phyloP scores from a whole-genome alignment of 208 protist genomes.

The Trypanosoma avium region DNA sequence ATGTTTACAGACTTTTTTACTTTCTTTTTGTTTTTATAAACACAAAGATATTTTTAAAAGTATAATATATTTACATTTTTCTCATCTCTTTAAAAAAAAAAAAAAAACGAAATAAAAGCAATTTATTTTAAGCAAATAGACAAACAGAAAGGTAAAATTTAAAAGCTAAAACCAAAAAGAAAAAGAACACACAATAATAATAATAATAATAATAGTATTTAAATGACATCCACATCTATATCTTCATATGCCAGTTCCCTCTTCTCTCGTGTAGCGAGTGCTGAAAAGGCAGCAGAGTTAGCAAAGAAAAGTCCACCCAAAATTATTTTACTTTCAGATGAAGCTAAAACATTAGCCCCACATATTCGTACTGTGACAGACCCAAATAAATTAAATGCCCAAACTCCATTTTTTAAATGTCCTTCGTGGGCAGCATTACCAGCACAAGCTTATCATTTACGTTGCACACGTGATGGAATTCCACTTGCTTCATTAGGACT shows the following conservation, averaged over 20 bases:
- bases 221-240: slow-evolving; percentile 6
- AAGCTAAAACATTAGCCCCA: slow-evolving; percentile 50
- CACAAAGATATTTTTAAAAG: too few species aligned
- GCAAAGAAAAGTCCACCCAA: slow-evolving; percentile 24
- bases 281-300: slow-evolving; percentile 35
- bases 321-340: slow-evolving; percentile 44
- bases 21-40: too few species aligned
- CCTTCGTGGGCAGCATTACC: slow-evolving; percentile 78
- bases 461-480: slow-evolving; percentile 56
- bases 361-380: slow-evolving; percentile 74
- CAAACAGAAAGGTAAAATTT: too few species aligned
- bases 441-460: slow-evolving; percentile 57
- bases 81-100: too few species aligned
- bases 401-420: slow-evolving; percentile 76
- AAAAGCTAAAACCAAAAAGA: too few species aligned
- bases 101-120: too few species aligned
- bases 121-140: too few species aligned
- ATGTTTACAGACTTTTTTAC: too few species aligned
- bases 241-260: slow-evolving; percentile 5
- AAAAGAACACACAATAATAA: too few species aligned
- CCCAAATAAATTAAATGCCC: slow-evolving; percentile 72
- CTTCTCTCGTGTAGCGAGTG: slow-evolving; percentile 16
- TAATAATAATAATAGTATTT: too few species aligned
- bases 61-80: too few species aligned
- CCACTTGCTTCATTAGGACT: slow-evolving; percentile 59